Percentiles rank a stretch among this genome's conserved stretches.
These are phyloP conservation scores for Bombardia bombarda DNA, from an alignment of 495 filamentous ascomycete species.

Conservation along the genomic window DNA sequence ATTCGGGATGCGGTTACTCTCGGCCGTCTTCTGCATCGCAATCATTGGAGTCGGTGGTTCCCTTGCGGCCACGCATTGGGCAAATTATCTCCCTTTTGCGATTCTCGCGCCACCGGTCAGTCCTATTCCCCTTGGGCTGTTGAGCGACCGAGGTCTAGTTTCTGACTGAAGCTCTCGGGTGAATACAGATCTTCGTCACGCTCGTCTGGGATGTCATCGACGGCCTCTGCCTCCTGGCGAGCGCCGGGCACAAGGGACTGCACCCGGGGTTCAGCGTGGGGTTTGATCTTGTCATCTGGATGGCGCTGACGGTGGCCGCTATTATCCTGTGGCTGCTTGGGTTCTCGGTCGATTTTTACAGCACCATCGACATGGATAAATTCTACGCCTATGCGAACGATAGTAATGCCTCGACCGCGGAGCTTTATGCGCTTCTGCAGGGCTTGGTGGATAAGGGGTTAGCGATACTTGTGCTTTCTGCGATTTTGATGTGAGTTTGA, in stretches of 20 bases:
- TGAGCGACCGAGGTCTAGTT: too few relatives aligned
- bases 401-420: not conserved
- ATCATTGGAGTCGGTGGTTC: slow-evolving; percentile 3
- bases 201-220: slow-evolving; percentile 6
- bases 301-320: not conserved
- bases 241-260: slow-evolving; percentile 8
- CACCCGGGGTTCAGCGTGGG: slow-evolving; percentile 12
- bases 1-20: slow-evolving; percentile 6
- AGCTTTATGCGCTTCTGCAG: not conserved
- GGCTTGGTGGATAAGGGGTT: not conserved
- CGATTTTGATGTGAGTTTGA: not conserved
- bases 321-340: not conserved
- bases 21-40: slow-evolving; percentile 4
- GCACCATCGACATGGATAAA: not conserved
- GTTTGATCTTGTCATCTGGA: slow-evolving; percentile 12
- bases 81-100: not conserved
- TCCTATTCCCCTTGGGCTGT: too few relatives aligned
- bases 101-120: not conserved
- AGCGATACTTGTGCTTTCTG: not conserved
- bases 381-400: not conserved
- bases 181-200: not conserved
- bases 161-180: too few relatives aligned
- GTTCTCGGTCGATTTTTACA: not conserved
- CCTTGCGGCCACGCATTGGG: not conserved
- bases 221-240: slow-evolving; percentile 7